These are phyloP conservation scores for Euphorbia pulcherrima DNA, from an alignment of 345 rosid species.

Conservation along the genomic window DNA sequence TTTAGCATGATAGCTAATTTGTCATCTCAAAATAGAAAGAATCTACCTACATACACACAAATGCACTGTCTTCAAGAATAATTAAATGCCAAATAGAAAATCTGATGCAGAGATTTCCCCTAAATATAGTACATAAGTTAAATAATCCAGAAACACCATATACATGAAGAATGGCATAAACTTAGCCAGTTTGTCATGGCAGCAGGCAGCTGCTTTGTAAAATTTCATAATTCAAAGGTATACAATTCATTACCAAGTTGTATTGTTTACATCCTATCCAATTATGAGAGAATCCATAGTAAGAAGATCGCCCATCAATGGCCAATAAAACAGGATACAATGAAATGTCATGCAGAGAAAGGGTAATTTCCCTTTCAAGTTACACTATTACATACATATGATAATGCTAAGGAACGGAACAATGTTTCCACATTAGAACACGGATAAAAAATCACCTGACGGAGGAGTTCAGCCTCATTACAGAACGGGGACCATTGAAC, in stretches of 20 bases:
- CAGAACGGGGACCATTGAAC: slow-evolving; percentile 82
- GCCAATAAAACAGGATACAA: neutral
- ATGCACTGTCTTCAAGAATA: neutral
- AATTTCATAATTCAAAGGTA: neutral
- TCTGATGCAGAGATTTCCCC: neutral
- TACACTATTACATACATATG: neutral
- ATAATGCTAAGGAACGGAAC: neutral
- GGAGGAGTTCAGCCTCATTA: slow-evolving; percentile 67
- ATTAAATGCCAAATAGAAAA: neutral
- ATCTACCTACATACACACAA: neutral
- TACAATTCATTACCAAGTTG: neutral
- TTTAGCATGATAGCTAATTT: neutral
- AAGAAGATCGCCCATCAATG: neutral
- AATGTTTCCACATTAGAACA: neutral
- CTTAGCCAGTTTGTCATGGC: neutral
- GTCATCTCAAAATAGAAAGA: neutral
- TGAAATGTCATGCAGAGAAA: neutral
- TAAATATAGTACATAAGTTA: neutral
- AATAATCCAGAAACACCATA: neutral
- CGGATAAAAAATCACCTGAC: slow-evolving; percentile 49
- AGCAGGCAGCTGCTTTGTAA: neutral
- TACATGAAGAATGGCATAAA: neutral
- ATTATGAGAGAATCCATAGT: neutral
- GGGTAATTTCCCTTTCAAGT: neutral
- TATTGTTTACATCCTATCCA: neutral